These are phyloP conservation scores for Diaporthe australafricana DNA, from an alignment of 2,329 filamentous ascomycete species.

Conservation along the genomic window DNA sequence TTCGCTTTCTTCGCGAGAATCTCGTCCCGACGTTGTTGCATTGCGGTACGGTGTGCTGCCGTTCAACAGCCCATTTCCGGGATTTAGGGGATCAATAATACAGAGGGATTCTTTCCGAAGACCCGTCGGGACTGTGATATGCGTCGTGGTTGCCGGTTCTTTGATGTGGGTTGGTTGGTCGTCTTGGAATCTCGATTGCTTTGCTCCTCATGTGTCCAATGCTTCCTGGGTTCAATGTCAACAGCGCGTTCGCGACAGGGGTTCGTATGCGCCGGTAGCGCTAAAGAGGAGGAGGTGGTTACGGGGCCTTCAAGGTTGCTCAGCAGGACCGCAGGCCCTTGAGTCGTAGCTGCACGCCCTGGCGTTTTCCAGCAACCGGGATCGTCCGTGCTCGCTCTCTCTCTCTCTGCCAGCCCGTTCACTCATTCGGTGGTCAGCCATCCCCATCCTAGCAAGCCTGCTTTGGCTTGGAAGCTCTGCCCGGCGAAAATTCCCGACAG, in stretches of 20 bases:
- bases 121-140: not conserved
- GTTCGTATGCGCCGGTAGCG: constrained; percentile 20
- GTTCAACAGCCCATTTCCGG: constrained; percentile 61
- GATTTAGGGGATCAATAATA: constrained; percentile 33
- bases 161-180: constrained; percentile 7
- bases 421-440: constrained; percentile 33
- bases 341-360: constrained; percentile 4
- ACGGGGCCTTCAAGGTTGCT: not conserved
- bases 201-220: constrained; percentile 29
- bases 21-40: constrained; percentile 91
- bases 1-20: constrained; percentile 97
- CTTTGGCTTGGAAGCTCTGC: constrained; percentile 40
- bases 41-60: constrained; percentile 52
- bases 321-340: not conserved
- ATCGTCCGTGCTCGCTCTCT: constrained; percentile 19
- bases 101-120: not conserved
- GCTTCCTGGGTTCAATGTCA: constrained; percentile 25
- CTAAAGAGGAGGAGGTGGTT: constrained; percentile 10
- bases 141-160: not conserved
- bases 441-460: constrained; percentile 34
- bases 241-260: constrained; percentile 31
- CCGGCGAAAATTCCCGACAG: constrained; percentile 53
- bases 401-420: constrained; percentile 5
- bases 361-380: constrained; percentile 14
- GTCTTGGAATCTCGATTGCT: constrained; percentile 15